Conservation (phyloP, 2,329 filamentous ascomycete species). For the Pseudogymnoascus sp. region DNA sequence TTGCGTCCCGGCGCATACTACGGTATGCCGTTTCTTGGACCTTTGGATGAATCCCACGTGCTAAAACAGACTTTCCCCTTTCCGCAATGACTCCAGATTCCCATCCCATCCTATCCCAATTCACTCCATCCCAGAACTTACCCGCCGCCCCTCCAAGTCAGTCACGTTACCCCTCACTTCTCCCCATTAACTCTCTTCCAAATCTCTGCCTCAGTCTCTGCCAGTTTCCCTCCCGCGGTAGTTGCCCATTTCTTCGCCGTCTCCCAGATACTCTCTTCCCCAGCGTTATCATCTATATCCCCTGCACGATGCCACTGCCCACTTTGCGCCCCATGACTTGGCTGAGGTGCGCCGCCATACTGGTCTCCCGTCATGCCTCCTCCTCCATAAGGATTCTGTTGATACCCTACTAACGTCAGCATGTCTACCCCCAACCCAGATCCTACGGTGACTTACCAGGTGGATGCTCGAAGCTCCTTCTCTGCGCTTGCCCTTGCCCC, state of each 20-base stretch:
- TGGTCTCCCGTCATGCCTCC: constrained; percentile 44
- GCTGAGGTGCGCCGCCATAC: constrained; percentile 8
- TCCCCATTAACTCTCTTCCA: constrained; percentile 57
- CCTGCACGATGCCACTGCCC: neutral
- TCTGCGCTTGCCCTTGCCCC: neutral
- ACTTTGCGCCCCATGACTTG: constrained; percentile 30
- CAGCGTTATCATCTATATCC: neutral
- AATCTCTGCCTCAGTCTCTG: constrained; percentile 51
- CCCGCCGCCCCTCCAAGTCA: neutral
- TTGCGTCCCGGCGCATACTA: neutral
- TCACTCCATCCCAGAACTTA: neutral
- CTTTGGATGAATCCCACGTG: neutral
- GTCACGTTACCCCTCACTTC: constrained; percentile 22
- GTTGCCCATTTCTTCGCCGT: constrained; percentile 50
- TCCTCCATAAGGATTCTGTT: constrained; percentile 43
- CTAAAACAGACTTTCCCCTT: neutral
- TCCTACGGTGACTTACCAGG: constrained; percentile 11
- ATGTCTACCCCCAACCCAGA: neutral
- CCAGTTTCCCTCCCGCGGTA: constrained; percentile 48
- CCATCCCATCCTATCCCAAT: neutral
- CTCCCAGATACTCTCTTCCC: constrained; percentile 42
- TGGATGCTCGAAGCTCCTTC: constrained; percentile 26
- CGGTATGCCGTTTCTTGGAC: neutral
- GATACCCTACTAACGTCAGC: constrained; percentile 36
- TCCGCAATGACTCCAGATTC: neutral